A percentile compares a stretch with the other conserved stretches of the same genome.
phyloP scores from a whole-genome alignment of 495 filamentous ascomycete genomes.

The Parathielavia appendiculata region DNA sequence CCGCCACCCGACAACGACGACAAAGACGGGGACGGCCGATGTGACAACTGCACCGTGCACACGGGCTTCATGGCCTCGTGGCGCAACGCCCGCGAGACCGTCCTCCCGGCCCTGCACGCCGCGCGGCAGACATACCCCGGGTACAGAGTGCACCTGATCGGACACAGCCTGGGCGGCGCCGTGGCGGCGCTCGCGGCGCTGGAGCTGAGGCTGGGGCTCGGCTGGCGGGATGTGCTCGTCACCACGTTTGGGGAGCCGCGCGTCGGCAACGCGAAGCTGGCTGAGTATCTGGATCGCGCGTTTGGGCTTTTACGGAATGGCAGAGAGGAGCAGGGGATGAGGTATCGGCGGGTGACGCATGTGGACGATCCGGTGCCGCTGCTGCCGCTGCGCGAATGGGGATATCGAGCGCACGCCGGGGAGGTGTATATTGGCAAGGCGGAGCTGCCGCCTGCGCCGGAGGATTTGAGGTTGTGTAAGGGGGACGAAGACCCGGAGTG shows the following conservation, averaged over 20 bases:
- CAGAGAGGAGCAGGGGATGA: conserved; percentile 16
- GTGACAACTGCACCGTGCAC: conserved; percentile 85
- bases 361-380: conserved; percentile 82
- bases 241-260: conserved; percentile 94
- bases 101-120: conserved; percentile 55
- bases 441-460: conserved; percentile 57
- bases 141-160: conserved; percentile 71
- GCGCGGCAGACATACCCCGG: conserved; percentile 56
- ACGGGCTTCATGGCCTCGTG: conserved; percentile 83
- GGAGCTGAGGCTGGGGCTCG: conserved; percentile 54
- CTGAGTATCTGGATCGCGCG: conserved; percentile 57
- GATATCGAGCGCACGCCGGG: conserved; percentile 74
- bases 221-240: conserved; percentile 60
- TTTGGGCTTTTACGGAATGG: conserved; percentile 47
- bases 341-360: conserved; percentile 80
- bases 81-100: conserved; percentile 59
- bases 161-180: conserved; percentile 89
- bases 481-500: conserved; percentile 69
- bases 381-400: conserved; percentile 80
- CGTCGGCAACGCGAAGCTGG: conserved; percentile 71
- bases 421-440: conserved; percentile 79
- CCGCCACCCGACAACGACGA: conserved; percentile 24
- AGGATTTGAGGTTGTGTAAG: conserved; percentile 64
- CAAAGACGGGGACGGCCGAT: conserved; percentile 36
- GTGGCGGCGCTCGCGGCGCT: conserved; percentile 82